Conservation (phyloP, 2,329 filamentous ascomycete genomes). For the Claviceps sp. region DNA sequence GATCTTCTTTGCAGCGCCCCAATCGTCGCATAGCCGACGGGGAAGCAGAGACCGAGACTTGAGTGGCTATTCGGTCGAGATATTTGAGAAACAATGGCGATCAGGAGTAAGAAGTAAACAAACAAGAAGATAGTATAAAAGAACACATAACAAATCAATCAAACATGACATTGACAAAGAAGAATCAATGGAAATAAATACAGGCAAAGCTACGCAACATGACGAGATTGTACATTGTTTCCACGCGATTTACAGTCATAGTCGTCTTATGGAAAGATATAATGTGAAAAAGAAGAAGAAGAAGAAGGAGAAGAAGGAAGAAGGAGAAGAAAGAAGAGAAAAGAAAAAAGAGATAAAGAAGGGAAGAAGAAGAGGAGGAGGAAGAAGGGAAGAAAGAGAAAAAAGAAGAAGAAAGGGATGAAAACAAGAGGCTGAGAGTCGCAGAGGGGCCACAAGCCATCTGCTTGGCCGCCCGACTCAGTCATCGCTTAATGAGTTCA, state of each 20-base stretch:
- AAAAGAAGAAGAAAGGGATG: not conserved
- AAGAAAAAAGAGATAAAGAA: no score
- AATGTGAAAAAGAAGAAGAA: not conserved
- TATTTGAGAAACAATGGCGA: not conserved
- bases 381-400: not conserved
- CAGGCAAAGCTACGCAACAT: constrained; percentile 6
- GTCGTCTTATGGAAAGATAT: not conserved
- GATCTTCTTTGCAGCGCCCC: no score
- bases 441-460: not conserved
- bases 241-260: constrained; percentile 6
- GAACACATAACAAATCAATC: not conserved
- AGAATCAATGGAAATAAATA: constrained; percentile 6
- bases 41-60: no score
- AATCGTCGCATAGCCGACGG: no score
- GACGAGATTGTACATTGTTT: not conserved
- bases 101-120: not conserved
- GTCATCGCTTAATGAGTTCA: constrained; percentile 1
- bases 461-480: not conserved
- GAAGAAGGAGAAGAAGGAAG: not conserved
- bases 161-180: not conserved
- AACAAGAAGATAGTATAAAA: not conserved
- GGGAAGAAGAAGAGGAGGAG: not conserved
- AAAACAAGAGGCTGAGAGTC: not conserved
- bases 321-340: not conserved
- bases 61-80: no score